Evolutionary conservation across 768 basidiomycete species (phyloP), one percentile per base, ranked within the genome.

Genomic region (Polyporus arcularius): DNA sequence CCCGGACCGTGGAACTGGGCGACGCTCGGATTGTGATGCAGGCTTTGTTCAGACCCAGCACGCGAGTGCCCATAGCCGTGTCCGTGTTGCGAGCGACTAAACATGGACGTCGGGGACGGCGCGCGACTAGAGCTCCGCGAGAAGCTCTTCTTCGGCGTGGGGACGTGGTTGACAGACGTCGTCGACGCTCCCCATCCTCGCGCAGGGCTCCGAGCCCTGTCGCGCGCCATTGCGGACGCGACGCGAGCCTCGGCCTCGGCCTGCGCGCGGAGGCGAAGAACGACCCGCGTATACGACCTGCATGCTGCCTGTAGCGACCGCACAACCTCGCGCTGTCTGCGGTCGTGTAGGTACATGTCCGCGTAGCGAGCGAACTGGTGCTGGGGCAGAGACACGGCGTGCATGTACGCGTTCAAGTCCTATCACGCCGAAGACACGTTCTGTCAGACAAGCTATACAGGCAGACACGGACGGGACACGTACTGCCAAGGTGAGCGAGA

Each of bases 391-490:
- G 85, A 86, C 4, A 93, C 87, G 3, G 90, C 90, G 48, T 85
- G 82, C 83, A 93, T 86, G 67, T 93, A 94, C 53, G 88, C 82
- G 67, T 83, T 83, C 42, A 95, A 78, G 72, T 94, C 92, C 89
- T 92, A 66, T 11, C n/a, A 43, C 39, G 14, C 10, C 6, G 40
- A 28, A 18, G 43, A 30, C n/a, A 42, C 18, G 26, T 35, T 45
- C 16, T 43, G 43, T 32, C 18, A 43, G 58, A 28, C 28, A 43
- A 53, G 9, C 15, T 32, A 32, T 16, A 54, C 38, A 26, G 40
- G 10, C 26, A 16, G 21, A 18, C 15, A 30, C 16, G 1, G 15
- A 43, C 26, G 35, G 32, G 41, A 3, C 31, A 75, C 84, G 57
- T 61, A 86, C 91, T 77, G 84, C 79, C 31, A 91, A 68, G 10